Evolutionary conservation across 257 asterid species (phyloP).

Genomic region (Nemophila menziesii): DNA sequence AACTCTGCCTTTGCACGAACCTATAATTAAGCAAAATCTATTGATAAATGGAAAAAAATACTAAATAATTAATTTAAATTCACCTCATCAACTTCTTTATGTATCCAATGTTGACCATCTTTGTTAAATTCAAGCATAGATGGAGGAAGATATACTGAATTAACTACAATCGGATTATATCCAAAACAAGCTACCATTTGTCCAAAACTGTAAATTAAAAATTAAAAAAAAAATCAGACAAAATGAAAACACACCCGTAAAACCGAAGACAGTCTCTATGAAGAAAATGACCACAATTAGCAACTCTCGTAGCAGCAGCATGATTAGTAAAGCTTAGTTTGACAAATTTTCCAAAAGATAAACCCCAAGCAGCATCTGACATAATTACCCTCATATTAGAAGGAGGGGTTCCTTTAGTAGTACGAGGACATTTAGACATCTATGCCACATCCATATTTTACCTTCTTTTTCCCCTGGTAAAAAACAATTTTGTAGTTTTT

Average conservation of each 20-base stretch:
- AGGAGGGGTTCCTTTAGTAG: conserved; percentile 54
- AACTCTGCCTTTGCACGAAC: conserved; percentile 33
- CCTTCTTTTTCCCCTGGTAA: conserved; percentile 64
- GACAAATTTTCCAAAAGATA: conserved; percentile 67
- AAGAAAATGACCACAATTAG: conserved; percentile 77
- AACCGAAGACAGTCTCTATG: conserved; percentile 79
- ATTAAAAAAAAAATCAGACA: no score
- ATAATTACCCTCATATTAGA: conserved; percentile 53
- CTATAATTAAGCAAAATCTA: conserved; percentile 23
- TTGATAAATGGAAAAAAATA: conserved; percentile 14
- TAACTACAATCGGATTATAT: conserved; percentile 65
- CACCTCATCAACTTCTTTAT: conserved; percentile 60
- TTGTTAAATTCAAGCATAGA: conserved; percentile 53
- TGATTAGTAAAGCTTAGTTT: conserved; percentile 80
- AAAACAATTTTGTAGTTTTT: conserved; percentile 30
- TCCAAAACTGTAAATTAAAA: conserved; percentile 64
- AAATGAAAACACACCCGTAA: conserved; percentile 54
- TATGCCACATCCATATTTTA: conserved; percentile 88
- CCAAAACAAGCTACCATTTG: conserved; percentile 74
- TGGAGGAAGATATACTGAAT: conserved; percentile 75
- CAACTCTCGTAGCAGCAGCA: conserved; percentile 78
- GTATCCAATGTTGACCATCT: conserved; percentile 57
- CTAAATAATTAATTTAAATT: conserved; percentile 5
- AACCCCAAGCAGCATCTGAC: conserved; percentile 78
- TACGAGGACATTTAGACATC: conserved; percentile 71